phyloP scores from a whole-genome alignment of 1,284 basidiomycete genomes.

The Irpex sp. region DNA sequence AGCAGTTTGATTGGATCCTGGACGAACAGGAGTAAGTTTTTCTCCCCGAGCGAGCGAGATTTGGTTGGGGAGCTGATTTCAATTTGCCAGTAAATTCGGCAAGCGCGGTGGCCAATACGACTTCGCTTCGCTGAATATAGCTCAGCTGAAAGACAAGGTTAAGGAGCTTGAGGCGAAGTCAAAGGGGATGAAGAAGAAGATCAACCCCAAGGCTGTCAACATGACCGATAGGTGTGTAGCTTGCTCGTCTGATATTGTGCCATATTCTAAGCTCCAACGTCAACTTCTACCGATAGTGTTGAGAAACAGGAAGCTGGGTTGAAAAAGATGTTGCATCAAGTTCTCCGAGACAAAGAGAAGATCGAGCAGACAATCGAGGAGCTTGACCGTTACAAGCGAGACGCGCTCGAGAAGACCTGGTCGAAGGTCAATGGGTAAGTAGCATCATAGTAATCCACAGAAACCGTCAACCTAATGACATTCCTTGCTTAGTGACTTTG shows the following conservation, averaged over 20 bases:
- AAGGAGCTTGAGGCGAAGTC: conserved; percentile 79
- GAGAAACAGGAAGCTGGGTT: conserved; percentile 91
- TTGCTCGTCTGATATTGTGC: no score
- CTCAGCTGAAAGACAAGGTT: conserved; percentile 61
- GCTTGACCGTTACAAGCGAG: conserved; percentile 92
- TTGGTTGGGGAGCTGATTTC: background rate
- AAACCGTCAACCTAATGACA: background rate
- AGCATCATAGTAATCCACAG: background rate
- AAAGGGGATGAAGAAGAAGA: conserved; percentile 89
- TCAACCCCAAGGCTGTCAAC: conserved; percentile 94
- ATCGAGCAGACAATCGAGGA: conserved; percentile 95
- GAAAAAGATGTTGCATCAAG: conserved; percentile 87
- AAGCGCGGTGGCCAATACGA: conserved; percentile 82
- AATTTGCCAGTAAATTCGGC: conserved; percentile 66
- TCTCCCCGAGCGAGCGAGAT: background rate
- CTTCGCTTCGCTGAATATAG: conserved; percentile 74
- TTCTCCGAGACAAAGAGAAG: conserved; percentile 93
- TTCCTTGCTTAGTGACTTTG: conserved; percentile 75
- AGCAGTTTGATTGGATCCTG: conserved; percentile 84
- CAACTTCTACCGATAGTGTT: conserved; percentile 50
- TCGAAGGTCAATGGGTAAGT: conserved; percentile 88
- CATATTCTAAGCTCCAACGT: background rate
- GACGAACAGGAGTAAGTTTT: conserved; percentile 78
- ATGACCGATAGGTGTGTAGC: conserved; percentile 84
- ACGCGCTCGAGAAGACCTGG: conserved; percentile 94